Percentiles rank a stretch among this genome's conserved stretches.
Evolutionary conservation across 805 yeast species (phyloP).

Genomic region (Komagataella populi): DNA sequence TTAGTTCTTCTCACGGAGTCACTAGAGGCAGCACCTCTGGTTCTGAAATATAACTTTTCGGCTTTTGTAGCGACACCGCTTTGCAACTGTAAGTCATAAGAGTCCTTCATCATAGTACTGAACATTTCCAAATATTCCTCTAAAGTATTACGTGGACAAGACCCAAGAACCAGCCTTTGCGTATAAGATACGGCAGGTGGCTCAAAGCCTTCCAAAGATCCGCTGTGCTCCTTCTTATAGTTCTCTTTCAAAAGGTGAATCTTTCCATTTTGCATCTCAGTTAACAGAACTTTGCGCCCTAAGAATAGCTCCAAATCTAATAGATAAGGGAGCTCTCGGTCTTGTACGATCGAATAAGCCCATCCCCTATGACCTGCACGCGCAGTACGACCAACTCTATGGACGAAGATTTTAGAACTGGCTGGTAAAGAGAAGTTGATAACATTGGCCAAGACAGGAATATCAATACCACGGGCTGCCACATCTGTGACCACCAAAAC

Average conservation of each 20-base stretch:
- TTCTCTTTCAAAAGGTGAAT: constrained; percentile 34
- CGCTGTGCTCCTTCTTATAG: constrained; percentile 22
- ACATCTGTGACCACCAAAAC: constrained; percentile 95
- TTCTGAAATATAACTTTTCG: constrained; percentile 74
- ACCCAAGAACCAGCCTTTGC: constrained; percentile 69
- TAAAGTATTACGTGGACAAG: constrained; percentile 58
- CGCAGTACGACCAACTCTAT: constrained; percentile 98
- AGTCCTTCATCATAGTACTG: constrained; percentile 41
- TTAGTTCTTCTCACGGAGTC: constrained; percentile 81
- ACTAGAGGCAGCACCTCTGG: constrained; percentile 74
- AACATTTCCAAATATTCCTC: constrained; percentile 66
- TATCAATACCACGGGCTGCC: constrained; percentile 98
- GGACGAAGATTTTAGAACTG: constrained; percentile 86
- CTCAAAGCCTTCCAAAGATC: constrained; percentile 15
- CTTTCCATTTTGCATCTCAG: constrained; percentile 56
- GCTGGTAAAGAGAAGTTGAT: constrained; percentile 84
- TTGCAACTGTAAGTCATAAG: constrained; percentile 55
- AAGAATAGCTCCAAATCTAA: constrained; percentile 83
- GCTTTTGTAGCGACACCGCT: constrained; percentile 72
- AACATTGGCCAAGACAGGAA: constrained; percentile 91
- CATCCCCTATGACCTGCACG: constrained; percentile 98
- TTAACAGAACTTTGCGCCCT: constrained; percentile 66
- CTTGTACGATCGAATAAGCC: constrained; percentile 86
- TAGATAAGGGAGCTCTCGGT: constrained; percentile 78
- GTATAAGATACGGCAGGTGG: constrained; percentile 60